Evolutionary conservation across 257 asterid genomes (phyloP), one percentile per base, ranked within the genome.

Genomic region (Petrea volubilis): DNA sequence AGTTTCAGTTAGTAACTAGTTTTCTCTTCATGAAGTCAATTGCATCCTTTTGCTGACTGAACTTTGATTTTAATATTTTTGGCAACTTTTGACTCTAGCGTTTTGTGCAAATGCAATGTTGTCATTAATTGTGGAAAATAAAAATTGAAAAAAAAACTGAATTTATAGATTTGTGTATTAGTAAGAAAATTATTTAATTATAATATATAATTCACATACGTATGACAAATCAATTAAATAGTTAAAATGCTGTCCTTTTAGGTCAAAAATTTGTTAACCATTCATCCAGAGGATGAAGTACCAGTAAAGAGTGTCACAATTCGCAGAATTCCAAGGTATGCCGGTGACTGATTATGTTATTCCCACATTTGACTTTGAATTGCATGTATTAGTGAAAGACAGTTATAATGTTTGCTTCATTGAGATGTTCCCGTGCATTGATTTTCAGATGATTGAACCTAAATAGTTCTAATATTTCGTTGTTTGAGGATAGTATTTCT

Each of bases 241-340:
- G n/a, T n/a, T n/a, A n/a, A n/a, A n/a, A n/a, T n/a, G n/a, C n/a
- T n/a, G n/a, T n/a, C n/a, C n/a, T n/a, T n/a, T n/a, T n/a, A 93
- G 98, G 92, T 80, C 7, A 93, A 93, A 76, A 91, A 91, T 71
- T 84, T 93, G 82, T 79, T 93, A 60, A 89, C 96, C 18, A 71
- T 93, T 73, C 96, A 86, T 71, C 88, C 96, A 7, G 98, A 87
- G 73, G 96, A 89, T 46, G 83, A 84, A 78, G 77, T 85, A 56
- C 91, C 92, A 4, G 97, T 93, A 73, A 89, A 89, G 79, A 86
- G 83, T 56, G 96, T 93, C 71, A 88, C 97, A 10, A 84, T 89
- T 68, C 92, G 98, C 52, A 91, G 82, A 79, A 86, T 93, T 34
- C 98, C 98, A 33, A 88, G 92, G 98, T 93, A 79, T 56, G 18